Conservation (phyloP, 1,284 basidiomycete genomes). For the Leccinum subfulvum region DNA sequence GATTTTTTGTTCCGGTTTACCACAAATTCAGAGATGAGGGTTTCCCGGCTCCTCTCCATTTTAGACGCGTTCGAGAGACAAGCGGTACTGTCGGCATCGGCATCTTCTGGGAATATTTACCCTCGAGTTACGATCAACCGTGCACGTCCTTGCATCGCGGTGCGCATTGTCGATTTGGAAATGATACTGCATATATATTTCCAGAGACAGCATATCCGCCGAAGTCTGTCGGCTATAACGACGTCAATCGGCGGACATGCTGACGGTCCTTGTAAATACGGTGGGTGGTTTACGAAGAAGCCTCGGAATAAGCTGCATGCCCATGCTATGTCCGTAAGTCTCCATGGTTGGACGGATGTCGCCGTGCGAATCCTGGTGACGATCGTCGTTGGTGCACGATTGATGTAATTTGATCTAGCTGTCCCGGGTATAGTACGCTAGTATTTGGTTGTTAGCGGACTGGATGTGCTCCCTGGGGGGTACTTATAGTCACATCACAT, state of each 20-base stretch:
- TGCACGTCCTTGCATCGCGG: background rate
- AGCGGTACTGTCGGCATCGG: background rate
- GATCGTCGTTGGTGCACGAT: background rate
- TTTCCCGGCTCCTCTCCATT: background rate
- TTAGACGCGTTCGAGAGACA: background rate
- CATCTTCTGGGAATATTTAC: background rate
- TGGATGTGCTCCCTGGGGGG: background rate
- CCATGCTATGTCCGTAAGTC: too few relatives aligned
- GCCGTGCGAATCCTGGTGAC: background rate
- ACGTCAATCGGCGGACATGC: background rate
- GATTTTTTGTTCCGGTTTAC: background rate
- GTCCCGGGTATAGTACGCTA: background rate
- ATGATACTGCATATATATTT: background rate
- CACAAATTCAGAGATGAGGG: background rate
- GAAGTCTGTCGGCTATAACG: background rate
- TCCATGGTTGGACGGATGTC: background rate
- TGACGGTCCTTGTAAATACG: background rate
- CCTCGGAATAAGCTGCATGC: background rate
- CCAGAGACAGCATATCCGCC: background rate
- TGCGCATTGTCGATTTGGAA: background rate
- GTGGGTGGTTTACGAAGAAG: background rate
- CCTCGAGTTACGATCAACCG: background rate
- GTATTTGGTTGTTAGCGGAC: background rate
- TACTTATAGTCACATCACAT: background rate
- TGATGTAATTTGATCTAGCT: background rate